phyloP scores from a whole-genome alignment of 768 basidiomycete species.

The Naganishia antarctica region DNA sequence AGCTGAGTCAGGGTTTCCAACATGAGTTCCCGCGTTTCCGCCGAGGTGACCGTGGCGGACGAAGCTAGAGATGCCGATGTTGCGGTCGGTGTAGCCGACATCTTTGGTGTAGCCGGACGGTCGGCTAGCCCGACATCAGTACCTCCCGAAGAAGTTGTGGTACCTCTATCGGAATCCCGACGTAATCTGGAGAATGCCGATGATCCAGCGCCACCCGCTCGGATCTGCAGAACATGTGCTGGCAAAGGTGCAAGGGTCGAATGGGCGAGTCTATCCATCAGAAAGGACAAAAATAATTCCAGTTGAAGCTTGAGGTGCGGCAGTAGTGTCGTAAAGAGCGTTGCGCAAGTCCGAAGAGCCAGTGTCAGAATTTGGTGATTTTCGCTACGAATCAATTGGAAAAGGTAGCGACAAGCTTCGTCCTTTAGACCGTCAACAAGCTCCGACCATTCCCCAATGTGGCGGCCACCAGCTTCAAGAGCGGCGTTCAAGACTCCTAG shows the following conservation, averaged over 20 bases:
- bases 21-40: conserved; percentile 81
- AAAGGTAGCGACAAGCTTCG: conserved; percentile 89
- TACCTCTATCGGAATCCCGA: conserved; percentile 25
- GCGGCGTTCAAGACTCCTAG: conserved; percentile 80
- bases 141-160: conserved; percentile 30
- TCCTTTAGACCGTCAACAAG: conserved; percentile 73
- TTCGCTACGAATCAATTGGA: conserved; percentile 91
- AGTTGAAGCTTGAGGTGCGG: conserved; percentile 84
- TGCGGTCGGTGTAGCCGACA: conserved; percentile 50
- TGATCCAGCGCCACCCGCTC: conserved; percentile 48
- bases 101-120: conserved; percentile 20
- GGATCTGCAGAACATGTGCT: conserved; percentile 32
- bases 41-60: conserved; percentile 58
- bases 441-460: conserved; percentile 71
- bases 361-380: conserved; percentile 71
- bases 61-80: conserved; percentile 46
- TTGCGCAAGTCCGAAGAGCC: conserved; percentile 77
- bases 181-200: conserved; percentile 5
- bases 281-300: conserved; percentile 89
- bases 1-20: conserved; percentile 80
- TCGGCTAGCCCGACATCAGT: conserved; percentile 38
- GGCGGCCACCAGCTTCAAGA: conserved; percentile 74
- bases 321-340: conserved; percentile 81
- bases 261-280: conserved; percentile 79
- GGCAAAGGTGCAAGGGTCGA: conserved; percentile 39